Percentiles rank a stretch among this genome's conserved stretches.
These are phyloP conservation scores for Xylariaceae sp. DNA, from an alignment of 2,329 filamentous ascomycete genomes.

Conservation along the genomic window DNA sequence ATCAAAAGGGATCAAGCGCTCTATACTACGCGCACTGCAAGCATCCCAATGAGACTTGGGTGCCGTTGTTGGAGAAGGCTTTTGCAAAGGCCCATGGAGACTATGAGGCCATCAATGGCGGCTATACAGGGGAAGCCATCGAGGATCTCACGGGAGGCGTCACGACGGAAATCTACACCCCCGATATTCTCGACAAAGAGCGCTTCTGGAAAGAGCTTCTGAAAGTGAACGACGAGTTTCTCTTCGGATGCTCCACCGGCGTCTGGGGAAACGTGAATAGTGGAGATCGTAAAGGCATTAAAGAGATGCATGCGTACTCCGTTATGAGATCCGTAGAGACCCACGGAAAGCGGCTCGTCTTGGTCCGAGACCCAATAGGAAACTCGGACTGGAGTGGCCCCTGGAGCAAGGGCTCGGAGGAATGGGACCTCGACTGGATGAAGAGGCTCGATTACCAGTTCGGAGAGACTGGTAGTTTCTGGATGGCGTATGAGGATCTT, in stretches of 20 bases:
- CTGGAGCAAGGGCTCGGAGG: constrained; percentile 77
- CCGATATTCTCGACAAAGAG: constrained; percentile 68
- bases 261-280: constrained; percentile 37
- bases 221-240: constrained; percentile 72
- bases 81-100: constrained; percentile 73
- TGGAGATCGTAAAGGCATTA: constrained; percentile 51
- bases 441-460: constrained; percentile 67
- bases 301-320: constrained; percentile 56
- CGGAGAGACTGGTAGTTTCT: constrained; percentile 66
- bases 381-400: constrained; percentile 74
- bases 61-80: constrained; percentile 67
- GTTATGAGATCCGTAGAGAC: constrained; percentile 55
- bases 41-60: constrained; percentile 66
- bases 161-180: constrained; percentile 59
- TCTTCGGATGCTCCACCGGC: constrained; percentile 57
- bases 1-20: constrained; percentile 63
- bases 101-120: constrained; percentile 66
- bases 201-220: constrained; percentile 75
- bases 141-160: constrained; percentile 61
- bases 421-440: constrained; percentile 80
- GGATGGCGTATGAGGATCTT: constrained; percentile 55
- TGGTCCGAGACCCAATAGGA: constrained; percentile 74
- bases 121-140: constrained; percentile 54
- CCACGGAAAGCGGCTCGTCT: constrained; percentile 57
- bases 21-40: constrained; percentile 67